A percentile compares a stretch with the other conserved stretches of the same genome.
phyloP scores from a whole-genome alignment of 148 eudicot species.

The Rhododendron kiyosumense region DNA sequence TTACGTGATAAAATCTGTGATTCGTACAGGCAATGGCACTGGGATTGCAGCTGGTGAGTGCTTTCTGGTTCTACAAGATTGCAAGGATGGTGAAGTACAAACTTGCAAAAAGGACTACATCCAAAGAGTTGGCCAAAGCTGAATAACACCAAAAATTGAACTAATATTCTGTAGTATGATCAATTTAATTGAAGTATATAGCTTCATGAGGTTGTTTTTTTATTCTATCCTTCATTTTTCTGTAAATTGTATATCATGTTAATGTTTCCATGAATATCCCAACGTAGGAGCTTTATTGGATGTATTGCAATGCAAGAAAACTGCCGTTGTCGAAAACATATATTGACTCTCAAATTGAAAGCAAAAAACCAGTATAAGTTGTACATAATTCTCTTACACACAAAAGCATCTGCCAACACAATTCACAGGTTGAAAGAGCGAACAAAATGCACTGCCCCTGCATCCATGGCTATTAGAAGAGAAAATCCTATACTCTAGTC shows the following conservation, averaged over 20 bases:
- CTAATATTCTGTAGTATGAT: background rate
- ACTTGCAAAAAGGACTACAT: conserved; percentile 34
- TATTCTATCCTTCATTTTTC: background rate
- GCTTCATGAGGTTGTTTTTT: background rate
- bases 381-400: background rate
- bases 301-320: background rate
- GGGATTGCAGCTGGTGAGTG: conserved; percentile 84
- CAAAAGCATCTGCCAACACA: background rate
- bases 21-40: conserved; percentile 71
- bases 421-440: background rate
- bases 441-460: conserved; percentile 11
- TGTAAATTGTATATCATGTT: background rate
- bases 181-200: background rate
- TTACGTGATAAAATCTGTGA: background rate
- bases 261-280: background rate
- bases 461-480: conserved; percentile 8
- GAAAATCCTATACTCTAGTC: conserved; percentile 29
- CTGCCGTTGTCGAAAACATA: background rate
- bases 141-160: background rate
- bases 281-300: background rate
- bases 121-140: background rate
- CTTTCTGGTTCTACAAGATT: conserved; percentile 93
- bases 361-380: background rate
- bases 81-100: conserved; percentile 68
- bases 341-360: background rate